Conservation (phyloP, 2,329 filamentous ascomycete species). For the Claviceps africana region DNA sequence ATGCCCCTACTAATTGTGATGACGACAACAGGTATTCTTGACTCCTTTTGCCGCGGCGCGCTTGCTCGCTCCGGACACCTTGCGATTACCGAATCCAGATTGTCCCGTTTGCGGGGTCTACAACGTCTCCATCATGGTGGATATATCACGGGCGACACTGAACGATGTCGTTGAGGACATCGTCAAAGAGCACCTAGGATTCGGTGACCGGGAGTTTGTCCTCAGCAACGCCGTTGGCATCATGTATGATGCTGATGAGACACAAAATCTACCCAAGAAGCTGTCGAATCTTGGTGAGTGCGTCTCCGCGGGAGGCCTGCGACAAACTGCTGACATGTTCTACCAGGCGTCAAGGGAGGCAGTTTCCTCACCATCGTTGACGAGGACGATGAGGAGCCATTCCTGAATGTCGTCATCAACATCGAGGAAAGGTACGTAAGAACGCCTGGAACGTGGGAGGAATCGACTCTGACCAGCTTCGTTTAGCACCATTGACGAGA, state of each 20-base stretch:
- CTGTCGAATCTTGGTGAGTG: constrained; percentile 56
- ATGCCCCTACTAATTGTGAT: constrained; percentile 3
- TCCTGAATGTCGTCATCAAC: constrained; percentile 67
- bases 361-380: constrained; percentile 77
- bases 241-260: constrained; percentile 83
- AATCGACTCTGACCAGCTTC: constrained; percentile 14
- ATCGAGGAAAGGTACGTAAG: constrained; percentile 45
- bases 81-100: constrained; percentile 56
- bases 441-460: background rate
- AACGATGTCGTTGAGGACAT: constrained; percentile 66
- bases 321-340: background rate
- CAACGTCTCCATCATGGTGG: constrained; percentile 51
- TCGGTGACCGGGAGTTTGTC: constrained; percentile 64
- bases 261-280: constrained; percentile 70
- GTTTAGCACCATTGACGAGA: constrained; percentile 25
- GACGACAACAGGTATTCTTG: constrained; percentile 51
- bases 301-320: background rate
- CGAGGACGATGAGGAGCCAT: constrained; percentile 57
- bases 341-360: constrained; percentile 51
- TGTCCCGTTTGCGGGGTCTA: constrained; percentile 75
- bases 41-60: constrained; percentile 49
- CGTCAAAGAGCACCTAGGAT: constrained; percentile 56
- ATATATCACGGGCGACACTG: constrained; percentile 59
- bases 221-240: constrained; percentile 60
- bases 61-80: constrained; percentile 43